Evolutionary conservation across 768 basidiomycete genomes (phyloP), one percentile per base, ranked within the genome.

Genomic region (Trametes punicea): DNA sequence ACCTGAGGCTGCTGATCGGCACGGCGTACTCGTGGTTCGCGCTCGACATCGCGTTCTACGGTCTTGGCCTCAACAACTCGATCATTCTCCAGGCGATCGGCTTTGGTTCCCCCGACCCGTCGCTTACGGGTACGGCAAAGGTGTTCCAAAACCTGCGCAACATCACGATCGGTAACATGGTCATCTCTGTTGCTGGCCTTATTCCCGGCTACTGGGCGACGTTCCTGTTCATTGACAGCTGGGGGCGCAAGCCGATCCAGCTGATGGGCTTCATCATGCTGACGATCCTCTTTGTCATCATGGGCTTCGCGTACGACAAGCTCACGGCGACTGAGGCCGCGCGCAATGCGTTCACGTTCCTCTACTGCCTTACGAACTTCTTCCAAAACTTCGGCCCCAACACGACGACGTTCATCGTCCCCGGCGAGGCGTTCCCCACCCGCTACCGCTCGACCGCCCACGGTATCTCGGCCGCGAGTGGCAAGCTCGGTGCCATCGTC

Each of bases 11-110:
- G 47, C 78, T 94, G 52, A 69, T 94, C 44, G 93, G 90, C 15
- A 78, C 84, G 0, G 70, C 89, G 0, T 94, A 86, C 69, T 88
- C 86, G 8, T 95, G 93, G 93, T 94, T 94, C 59, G 92, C 91
- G 8, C 81, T 93, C 23, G 91, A 90, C 83, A 84, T 94, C 52
- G 90, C 91, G 8, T 94, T 90, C 74, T 93, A 94, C 69, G 92
- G 91, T 48, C 80, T 96, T 33, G 87, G 90, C 52, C 80, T 96
- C 53, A 95, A 95, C 73, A 88, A 85, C 3, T 77, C 82, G 31
- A 82, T 84, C 67, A 87, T 95, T 60, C 76, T 95, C 46, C 70
- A 74, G 49, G 80, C 87, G 27, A 93, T 93, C 65, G 84, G 85
- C 34, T 91, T 87, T 67, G 90, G 90, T 47, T 68, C 70, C 9